Evolutionary conservation across 1,139 yeast species (phyloP).

Genomic region (Geotrichum macrosporum): DNA sequence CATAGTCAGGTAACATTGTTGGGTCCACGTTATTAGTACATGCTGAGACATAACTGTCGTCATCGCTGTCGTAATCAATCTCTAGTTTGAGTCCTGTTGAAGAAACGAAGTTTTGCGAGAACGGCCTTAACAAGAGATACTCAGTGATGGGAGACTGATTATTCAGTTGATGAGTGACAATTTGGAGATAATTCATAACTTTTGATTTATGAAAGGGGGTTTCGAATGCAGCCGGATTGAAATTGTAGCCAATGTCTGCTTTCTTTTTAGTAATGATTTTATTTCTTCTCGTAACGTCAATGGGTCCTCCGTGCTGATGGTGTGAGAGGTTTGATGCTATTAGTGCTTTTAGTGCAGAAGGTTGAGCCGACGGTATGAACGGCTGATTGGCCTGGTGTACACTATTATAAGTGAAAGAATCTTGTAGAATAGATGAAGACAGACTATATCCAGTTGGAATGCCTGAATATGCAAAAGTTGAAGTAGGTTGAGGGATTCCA

Average conservation of each 20-base stretch:
- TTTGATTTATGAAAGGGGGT: constrained; percentile 8
- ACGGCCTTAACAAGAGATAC: constrained; percentile 13
- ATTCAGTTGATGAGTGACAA: constrained; percentile 12
- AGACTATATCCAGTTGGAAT: neutral
- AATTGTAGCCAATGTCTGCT: neutral
- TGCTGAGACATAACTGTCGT: neutral
- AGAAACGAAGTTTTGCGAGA: constrained; percentile 7
- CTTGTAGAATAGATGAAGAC: neutral
- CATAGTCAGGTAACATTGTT: constrained; percentile 3
- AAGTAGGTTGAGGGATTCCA: too few relatives aligned
- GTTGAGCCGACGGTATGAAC: neutral
- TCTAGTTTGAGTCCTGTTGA: constrained; percentile 4
- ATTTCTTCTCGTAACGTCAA: constrained; percentile 5
- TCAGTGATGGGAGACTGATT: constrained; percentile 2
- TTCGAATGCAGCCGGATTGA: constrained; percentile 8
- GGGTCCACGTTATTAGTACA: constrained; percentile 7
- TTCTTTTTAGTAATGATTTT: neutral
- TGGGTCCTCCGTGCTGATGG: neutral
- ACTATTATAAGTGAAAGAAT: neutral
- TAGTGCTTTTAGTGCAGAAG: neutral
- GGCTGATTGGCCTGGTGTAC: neutral
- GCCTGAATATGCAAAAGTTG: neutral
- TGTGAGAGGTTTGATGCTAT: neutral
- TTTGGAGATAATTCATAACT: constrained; percentile 10
- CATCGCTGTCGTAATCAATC: constrained; percentile 5